Evolutionary conservation across 768 basidiomycete genomes (phyloP), one percentile per base, ranked within the genome.

Genomic region (Termitomyces sp.): DNA sequence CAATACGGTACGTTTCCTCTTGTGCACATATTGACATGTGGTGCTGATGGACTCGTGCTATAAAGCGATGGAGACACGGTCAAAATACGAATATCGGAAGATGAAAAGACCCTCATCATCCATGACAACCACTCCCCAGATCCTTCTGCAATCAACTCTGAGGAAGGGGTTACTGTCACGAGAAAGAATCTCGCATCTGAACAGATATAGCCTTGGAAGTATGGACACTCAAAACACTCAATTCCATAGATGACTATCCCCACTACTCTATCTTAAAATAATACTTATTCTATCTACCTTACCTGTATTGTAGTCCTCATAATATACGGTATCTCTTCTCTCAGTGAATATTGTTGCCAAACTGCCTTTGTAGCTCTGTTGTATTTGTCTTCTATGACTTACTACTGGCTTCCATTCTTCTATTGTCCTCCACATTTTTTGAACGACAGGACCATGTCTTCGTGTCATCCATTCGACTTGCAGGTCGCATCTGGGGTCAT

Each of bases 41-140:
- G n/a, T 32, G 30, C 38, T 59, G 44, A 58, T 35, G 22, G 52
- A 14, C 35, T 45, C 10, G 46, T 26, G 4, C 55, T 44, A 11
- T 52, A 13, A 61, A 83, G 85, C 64, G 85, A 88, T 62, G 89
- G 89, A 0, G 91, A 93, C 64, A 73, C 68, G 0, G 89, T 88
- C 24, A 70, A 72, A 36, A 78, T 92, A 38, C 73, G 78, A 2
- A 79, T 83, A n/a, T 60, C 62, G 6, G 61, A 66, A 3, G 78
- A 81, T 38, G 74, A 65, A 32, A 72, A 75, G 26, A 59, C 61
- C 14, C 68, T 92, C 44, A 63, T 76, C n/a, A 83, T 90, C 40
- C 63, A 72, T 20, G 88, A 89, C 53, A 88, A 86, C 61, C 88
- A 90, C 60, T 59, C 69, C 5, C 72, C 79, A 1, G 86, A 88